phyloP scores from a whole-genome alignment of 2,329 filamentous ascomycete genomes.

The Cladosporium velox region DNA sequence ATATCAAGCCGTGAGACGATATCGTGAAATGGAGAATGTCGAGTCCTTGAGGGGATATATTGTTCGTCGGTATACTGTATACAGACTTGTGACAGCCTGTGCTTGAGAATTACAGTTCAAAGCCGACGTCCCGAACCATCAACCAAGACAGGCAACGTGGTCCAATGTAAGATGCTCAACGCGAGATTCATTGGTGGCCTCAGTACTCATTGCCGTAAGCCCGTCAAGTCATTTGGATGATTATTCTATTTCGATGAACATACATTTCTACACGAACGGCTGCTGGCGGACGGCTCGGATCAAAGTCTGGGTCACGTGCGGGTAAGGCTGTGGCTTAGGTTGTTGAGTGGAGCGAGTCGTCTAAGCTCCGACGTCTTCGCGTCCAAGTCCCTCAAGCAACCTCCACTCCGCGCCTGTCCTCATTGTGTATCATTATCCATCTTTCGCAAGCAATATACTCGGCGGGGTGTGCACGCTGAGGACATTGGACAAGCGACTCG shows the following conservation, averaged over 20 bases:
- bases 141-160: not conserved
- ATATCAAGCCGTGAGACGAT: not conserved
- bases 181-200: not conserved
- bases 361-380: not conserved
- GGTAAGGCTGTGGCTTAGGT: not conserved
- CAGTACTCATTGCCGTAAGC: not conserved
- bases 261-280: not conserved
- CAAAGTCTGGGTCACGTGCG: not conserved
- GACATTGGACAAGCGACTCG: not conserved
- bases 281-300: not conserved
- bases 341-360: not conserved
- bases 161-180: not conserved
- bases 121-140: not conserved
- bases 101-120: not conserved
- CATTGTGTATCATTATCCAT: constrained; percentile 10
- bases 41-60: not conserved
- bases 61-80: not conserved
- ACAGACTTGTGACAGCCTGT: not conserved
- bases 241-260: not conserved
- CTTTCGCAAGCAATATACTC: constrained; percentile 6
- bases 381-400: not conserved
- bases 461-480: not conserved
- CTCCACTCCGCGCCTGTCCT: constrained; percentile 5
- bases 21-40: not conserved
- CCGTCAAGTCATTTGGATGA: not conserved